Evolutionary conservation across 139 green algal species (phyloP).

Genomic region (Picochlorum sp.): DNA sequence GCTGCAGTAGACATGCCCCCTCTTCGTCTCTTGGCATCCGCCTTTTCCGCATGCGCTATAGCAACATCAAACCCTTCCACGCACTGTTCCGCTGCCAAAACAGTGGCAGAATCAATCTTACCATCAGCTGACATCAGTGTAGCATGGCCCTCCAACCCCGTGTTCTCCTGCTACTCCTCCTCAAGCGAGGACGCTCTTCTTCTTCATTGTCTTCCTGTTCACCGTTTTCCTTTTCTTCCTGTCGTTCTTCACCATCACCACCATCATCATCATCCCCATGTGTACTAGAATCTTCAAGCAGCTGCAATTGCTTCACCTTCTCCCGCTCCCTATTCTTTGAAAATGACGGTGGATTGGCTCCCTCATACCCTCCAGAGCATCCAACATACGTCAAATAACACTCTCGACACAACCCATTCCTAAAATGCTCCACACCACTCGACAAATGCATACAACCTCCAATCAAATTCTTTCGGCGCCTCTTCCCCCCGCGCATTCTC

Average conservation of each 20-base stretch:
- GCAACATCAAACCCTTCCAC: conserved; percentile 6
- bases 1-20: not conserved
- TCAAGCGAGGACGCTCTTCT: not conserved
- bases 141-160: not conserved
- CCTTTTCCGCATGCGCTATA: conserved; percentile 7
- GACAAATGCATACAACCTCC: conserved; percentile 16
- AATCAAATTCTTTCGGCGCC: not conserved
- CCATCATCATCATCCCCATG: not conserved
- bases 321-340: conserved; percentile 8
- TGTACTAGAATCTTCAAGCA: not conserved
- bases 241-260: not conserved
- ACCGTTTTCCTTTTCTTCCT: not conserved
- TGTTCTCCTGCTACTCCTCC: not conserved
- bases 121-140: not conserved
- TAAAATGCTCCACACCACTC: conserved; percentile 2
- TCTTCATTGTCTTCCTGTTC: not conserved
- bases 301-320: not conserved
- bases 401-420: conserved; percentile 49
- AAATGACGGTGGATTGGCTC: conserved; percentile 57
- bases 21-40: not conserved
- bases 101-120: not conserved
- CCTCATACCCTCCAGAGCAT: conserved; percentile 39
- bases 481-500: not conserved
- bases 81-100: not conserved
- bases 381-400: conserved; percentile 52